Evolutionary conservation across 495 filamentous ascomycete genomes (phyloP), one percentile per base, ranked within the genome.

Genomic region (Jackrogersella minutella): DNA sequence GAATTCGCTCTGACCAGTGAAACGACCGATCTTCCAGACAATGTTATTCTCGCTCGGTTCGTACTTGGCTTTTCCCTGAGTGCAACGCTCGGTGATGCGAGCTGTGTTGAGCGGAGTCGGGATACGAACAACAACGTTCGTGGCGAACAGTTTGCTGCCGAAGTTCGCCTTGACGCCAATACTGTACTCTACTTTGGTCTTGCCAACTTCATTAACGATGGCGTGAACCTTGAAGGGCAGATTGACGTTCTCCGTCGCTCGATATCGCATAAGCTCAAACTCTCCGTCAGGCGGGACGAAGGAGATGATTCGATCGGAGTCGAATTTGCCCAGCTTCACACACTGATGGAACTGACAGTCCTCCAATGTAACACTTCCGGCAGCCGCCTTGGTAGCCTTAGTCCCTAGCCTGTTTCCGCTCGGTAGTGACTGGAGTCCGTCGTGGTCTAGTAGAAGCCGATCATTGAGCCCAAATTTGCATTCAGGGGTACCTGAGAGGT

Each of bases 301-400:
- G 19, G 90, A 93, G 78, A 99, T 99, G 75, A 96, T 99, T 51
- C 96, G 87, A 76, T 99, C 96, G 1, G 91, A 90, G 80, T 98
- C 95, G 75, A 99, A 99, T 72, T 93, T 96, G 31, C 93, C 93
- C 22, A 99, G 84, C 78, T 97, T 97, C 58, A 99, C 96, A 79
- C 96, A 99, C 79, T 99, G 96, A 77, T 99, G 96, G 81, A 99
- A 97, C 73, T 98, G 95, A 74, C 96, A 98, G 77, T 99, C 96
- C 76, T 99, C 96, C 13, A 99, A 83, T 0, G 94, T 97, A 58
- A 99, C 96, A 51, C 90, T 95, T 5, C 96, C 96, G 4, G 96
- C 96, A 0, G 96, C 96, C 0, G 95, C 95, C 76, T 96, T 91
- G 8, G 93, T 97, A 34, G 93, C 91, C 76, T 97, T 97, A 51